Evolutionary conservation across 2,329 filamentous ascomycete genomes (phyloP).

Genomic region (Ploettnerulaceae sp.): DNA sequence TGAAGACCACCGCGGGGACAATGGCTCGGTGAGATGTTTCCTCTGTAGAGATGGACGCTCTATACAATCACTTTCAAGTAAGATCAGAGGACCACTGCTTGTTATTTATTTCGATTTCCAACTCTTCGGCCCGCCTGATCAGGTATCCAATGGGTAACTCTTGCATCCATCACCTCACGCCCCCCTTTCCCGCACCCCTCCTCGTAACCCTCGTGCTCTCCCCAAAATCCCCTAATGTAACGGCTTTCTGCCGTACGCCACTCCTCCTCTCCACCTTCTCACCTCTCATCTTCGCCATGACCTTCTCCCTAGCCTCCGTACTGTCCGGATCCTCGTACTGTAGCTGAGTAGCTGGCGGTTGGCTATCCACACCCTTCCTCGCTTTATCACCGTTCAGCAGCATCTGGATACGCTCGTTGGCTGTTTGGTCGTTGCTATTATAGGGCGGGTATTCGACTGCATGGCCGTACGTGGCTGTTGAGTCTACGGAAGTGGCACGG

Average conservation of each 20-base stretch:
- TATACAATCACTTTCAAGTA: too few relatives aligned
- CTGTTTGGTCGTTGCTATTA: conserved; percentile 7
- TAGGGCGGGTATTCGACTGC: conserved; percentile 26
- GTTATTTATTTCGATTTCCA: too few relatives aligned
- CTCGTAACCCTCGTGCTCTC: conserved; percentile 7
- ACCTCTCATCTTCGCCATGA: conserved; percentile 32
- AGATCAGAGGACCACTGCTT: too few relatives aligned
- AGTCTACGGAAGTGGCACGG: conserved; percentile 38
- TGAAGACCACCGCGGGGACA: conserved; percentile 31
- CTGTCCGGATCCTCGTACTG: conserved; percentile 33
- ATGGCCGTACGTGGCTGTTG: conserved; percentile 31
- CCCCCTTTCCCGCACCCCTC: conserved; percentile 2
- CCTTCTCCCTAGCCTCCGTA: conserved; percentile 25
- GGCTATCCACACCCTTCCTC: conserved; percentile 18
- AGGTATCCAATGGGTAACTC: too few relatives aligned
- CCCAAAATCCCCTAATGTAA: conserved; percentile 12
- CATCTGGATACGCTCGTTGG: conserved; percentile 24
- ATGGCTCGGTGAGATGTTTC: conserved; percentile 4
- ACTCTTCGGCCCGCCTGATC: too few relatives aligned
- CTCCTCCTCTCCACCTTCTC: conserved; percentile 26
- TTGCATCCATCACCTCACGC: neutral
- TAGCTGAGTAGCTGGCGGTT: conserved; percentile 30
- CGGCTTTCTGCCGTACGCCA: conserved; percentile 17
- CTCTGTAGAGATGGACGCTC: too few relatives aligned
- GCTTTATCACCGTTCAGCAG: conserved; percentile 24